Base-by-base conservation (phyloP, 768 basidiomycete genomes). In the Boletus vermiculosoides region DNA sequence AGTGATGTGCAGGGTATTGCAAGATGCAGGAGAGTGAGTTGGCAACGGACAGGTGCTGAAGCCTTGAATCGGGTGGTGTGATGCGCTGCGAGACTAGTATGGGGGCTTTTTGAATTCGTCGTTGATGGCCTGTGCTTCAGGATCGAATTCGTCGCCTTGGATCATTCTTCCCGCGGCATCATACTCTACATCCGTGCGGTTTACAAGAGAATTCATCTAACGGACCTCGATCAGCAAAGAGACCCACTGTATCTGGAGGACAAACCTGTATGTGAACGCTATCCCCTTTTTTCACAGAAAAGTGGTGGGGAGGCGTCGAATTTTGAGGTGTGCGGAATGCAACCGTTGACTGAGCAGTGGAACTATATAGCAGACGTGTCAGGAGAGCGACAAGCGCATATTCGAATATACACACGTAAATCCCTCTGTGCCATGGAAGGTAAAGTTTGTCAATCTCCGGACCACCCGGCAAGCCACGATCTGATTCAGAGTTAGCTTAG, bases 191-290 rank as follows among this genome's bases (percentile, higher is more conserved):
- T 77, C 78, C 6, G 74, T 65, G 15, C 75, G 78, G 56, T 75
- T 76, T 60, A 81, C 78, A 54, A 86, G 85, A 15, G 84, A 84
- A 56, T 85, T 79, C 87, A 88, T 88, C 86, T 88, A 58, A n/a
- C 5, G 22, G n/a, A 33, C 18, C 36, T 45, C 51, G 4, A 49
- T 52, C 23, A 59, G 28, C 45, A 36, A 9, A 11, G 9, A 30
- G 8, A 37, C 45, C 31, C 3, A 50, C 4, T 31, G 30, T 13
- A 47, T 25, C 44, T 2, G 28, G 49, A 44, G 37, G 47, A 58
- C 64, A 52, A 50, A 84, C 85, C 74, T 84, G 85, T 53, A 88
- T 81, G 61, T 87, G 85, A 34, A 86, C 78, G 25, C 81, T 80
- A 56, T 82, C 78, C 25, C 76, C 64, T 53, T 77, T 67, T 68